These are phyloP conservation scores for Mycena chlorophos DNA, from an alignment of 768 basidiomycete species.

Conservation along the genomic window DNA sequence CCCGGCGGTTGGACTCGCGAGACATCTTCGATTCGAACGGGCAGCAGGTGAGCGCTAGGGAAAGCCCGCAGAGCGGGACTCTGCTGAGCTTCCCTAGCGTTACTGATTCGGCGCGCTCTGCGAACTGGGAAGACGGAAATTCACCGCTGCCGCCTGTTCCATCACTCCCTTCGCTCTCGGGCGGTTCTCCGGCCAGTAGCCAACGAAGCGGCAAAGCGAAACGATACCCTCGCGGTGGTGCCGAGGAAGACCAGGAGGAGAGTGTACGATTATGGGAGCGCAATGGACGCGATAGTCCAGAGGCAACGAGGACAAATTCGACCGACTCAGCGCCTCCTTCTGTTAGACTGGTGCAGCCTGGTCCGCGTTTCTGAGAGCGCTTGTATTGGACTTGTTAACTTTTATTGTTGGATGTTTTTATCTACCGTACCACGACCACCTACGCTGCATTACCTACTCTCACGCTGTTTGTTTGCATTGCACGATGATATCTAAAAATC, in stretches of 20 bases:
- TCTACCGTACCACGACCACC: neutral
- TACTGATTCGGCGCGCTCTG: slow-evolving; percentile 49
- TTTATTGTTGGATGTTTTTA: neutral
- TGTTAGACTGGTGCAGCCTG: slow-evolving; percentile 41
- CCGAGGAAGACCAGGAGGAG: slow-evolving; percentile 62
- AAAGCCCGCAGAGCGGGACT: slow-evolving; percentile 32
- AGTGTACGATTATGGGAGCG: slow-evolving; percentile 54
- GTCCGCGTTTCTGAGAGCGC: slow-evolving; percentile 20
- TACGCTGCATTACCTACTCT: neutral
- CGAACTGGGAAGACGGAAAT: slow-evolving; percentile 40
- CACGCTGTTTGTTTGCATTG: neutral
- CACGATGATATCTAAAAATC: neutral
- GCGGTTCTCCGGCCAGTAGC: slow-evolving; percentile 20
- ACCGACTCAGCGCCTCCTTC: slow-evolving; percentile 9
- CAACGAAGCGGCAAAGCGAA: slow-evolving; percentile 38
- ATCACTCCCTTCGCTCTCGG: slow-evolving; percentile 2
- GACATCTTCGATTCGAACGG: slow-evolving; percentile 37
- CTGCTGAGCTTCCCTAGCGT: slow-evolving; percentile 52
- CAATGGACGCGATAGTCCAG: slow-evolving; percentile 26
- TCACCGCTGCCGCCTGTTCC: slow-evolving; percentile 13
- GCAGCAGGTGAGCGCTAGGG: slow-evolving; percentile 20
- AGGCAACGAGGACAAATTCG: slow-evolving; percentile 13
- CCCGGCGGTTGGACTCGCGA: slow-evolving; percentile 35
- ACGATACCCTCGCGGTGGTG: slow-evolving; percentile 50
- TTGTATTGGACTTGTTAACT: slow-evolving; percentile 1